These are phyloP conservation scores for Mycena pura DNA, from an alignment of 768 basidiomycete species.

Conservation along the genomic window DNA sequence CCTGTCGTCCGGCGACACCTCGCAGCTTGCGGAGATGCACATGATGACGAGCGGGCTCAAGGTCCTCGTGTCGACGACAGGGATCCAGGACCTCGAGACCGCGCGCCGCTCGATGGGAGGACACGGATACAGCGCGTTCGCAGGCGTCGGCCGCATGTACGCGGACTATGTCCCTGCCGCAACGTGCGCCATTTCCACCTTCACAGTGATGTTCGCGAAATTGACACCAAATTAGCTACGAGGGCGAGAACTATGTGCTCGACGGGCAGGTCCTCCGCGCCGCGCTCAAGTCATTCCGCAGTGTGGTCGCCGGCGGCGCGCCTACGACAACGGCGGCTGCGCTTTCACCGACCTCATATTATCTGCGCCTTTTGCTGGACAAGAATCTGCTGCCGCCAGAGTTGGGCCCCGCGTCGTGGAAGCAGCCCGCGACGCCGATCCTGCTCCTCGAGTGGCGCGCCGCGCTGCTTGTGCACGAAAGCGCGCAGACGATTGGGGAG, in stretches of 20 bases:
- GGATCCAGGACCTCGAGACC: conserved; percentile 64
- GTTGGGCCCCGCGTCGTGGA: conserved; percentile 39
- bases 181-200: conserved; percentile 51
- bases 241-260: conserved; percentile 82
- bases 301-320: conserved; percentile 38
- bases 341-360: conserved; percentile 57
- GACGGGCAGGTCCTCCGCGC: conserved; percentile 78
- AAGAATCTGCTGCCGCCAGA: conserved; percentile 28
- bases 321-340: conserved; percentile 27
- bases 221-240: conserved; percentile 59
- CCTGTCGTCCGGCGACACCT: conserved; percentile 62
- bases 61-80: conserved; percentile 57
- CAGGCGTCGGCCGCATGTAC: conserved; percentile 70
- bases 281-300: conserved; percentile 64
- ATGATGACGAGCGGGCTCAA: conserved; percentile 75
- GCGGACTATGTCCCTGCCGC: conserved; percentile 69
- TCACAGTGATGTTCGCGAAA: no score
- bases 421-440: conserved; percentile 47
- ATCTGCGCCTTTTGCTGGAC: conserved; percentile 59
- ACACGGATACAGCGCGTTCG: conserved; percentile 75
- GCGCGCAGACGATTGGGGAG: conserved; percentile 42
- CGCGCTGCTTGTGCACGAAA: conserved; percentile 59
- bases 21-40: conserved; percentile 74
- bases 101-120: conserved; percentile 78
- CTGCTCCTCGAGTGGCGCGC: conserved; percentile 71